Conservation (phyloP, 2,329 filamentous ascomycete species). For the Didymella glomerata region DNA sequence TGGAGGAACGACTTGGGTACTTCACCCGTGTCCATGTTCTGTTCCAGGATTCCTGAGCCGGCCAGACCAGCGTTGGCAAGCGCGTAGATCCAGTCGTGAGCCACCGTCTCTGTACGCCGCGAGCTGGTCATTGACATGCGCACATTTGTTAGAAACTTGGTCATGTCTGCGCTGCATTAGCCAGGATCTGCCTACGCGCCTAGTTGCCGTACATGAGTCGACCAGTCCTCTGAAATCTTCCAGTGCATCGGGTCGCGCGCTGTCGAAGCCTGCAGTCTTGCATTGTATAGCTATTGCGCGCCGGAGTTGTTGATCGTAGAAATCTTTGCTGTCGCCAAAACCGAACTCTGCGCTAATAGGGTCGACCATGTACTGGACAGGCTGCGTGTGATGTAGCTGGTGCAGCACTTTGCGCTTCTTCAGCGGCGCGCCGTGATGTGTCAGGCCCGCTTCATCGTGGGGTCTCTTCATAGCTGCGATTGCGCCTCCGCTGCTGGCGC, state of each 20-base stretch:
- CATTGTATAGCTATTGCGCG: slow-evolving; percentile 64
- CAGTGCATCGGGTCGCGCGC: slow-evolving; percentile 63
- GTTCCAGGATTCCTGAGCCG: slow-evolving; percentile 51
- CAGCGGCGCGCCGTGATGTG: slow-evolving; percentile 33
- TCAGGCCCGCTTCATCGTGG: slow-evolving; percentile 31
- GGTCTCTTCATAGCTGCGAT: slow-evolving; percentile 49
- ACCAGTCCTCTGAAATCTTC: slow-evolving; percentile 63
- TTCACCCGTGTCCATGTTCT: slow-evolving; percentile 54
- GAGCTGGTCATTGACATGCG: slow-evolving; percentile 66
- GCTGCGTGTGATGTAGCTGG: slow-evolving; percentile 47
- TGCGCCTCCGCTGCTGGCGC: slow-evolving; percentile 43
- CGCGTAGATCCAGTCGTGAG: slow-evolving; percentile 66
- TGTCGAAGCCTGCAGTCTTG: slow-evolving; percentile 62
- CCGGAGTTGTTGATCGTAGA: slow-evolving; percentile 63
- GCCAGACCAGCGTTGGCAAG: slow-evolving; percentile 54
- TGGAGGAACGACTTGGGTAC: slow-evolving; percentile 47
- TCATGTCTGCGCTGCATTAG: slow-evolving; percentile 58
- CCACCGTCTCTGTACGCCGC: slow-evolving; percentile 64
- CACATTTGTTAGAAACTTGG: slow-evolving; percentile 62
- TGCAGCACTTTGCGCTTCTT: slow-evolving; percentile 50
- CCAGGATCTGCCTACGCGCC: slow-evolving; percentile 23
- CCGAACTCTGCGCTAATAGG: slow-evolving; percentile 46
- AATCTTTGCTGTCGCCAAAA: slow-evolving; percentile 57
- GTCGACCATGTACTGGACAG: slow-evolving; percentile 43
- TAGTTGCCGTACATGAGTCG: slow-evolving; percentile 65